Evolutionary conservation across 2,329 filamentous ascomycete species (phyloP).

Genomic region (Alternaria arborescens): DNA sequence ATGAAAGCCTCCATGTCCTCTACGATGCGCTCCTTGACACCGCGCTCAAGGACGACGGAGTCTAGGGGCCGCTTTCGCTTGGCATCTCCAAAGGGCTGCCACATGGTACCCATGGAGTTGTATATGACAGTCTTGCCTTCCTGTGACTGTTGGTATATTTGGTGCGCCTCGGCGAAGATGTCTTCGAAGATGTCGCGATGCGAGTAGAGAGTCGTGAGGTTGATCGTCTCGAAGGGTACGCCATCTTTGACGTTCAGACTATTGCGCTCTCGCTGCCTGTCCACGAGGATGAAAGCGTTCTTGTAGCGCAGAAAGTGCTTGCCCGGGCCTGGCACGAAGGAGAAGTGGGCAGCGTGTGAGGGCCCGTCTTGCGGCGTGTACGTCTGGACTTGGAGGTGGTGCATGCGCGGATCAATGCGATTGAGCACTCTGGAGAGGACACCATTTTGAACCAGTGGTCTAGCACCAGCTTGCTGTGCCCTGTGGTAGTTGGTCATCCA

Average conservation of each 20-base stretch:
- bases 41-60: constrained; percentile 85
- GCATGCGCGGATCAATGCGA: constrained; percentile 67
- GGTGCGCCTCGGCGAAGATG: constrained; percentile 86
- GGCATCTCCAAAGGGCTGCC: constrained; percentile 84
- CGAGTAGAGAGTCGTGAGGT: constrained; percentile 88
- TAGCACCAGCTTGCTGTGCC: constrained; percentile 60
- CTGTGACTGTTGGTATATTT: constrained; percentile 77
- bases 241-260: constrained; percentile 81
- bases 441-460: constrained; percentile 42
- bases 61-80: constrained; percentile 85
- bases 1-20: constrained; percentile 85
- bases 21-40: constrained; percentile 82
- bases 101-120: constrained; percentile 82
- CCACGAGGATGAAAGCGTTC: constrained; percentile 86
- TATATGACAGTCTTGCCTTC: constrained; percentile 96
- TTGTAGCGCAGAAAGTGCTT: constrained; percentile 87
- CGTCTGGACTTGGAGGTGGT: constrained; percentile 72
- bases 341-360: constrained; percentile 79
- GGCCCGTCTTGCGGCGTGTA: constrained; percentile 71
- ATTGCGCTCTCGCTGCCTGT: constrained; percentile 81
- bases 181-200: constrained; percentile 90
- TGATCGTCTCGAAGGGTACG: constrained; percentile 92
- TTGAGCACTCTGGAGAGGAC: constrained; percentile 64
- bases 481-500: constrained; percentile 90
- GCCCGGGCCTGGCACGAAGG: constrained; percentile 89